phyloP scores from a whole-genome alignment of 2,329 filamentous ascomycete genomes.

The Diaporthe vexans region DNA sequence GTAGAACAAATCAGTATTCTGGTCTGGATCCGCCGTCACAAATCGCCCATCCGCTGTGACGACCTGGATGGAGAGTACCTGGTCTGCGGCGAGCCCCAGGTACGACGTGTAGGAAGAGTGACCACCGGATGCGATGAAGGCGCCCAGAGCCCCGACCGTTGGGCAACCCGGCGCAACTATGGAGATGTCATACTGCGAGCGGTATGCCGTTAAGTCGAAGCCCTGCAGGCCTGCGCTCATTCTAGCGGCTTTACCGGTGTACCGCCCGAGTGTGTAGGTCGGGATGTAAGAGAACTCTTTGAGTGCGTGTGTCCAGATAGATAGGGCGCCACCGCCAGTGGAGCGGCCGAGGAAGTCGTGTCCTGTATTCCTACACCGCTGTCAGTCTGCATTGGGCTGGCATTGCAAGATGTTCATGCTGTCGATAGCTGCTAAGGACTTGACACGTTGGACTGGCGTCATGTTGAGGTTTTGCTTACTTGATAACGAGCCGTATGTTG shows the following conservation, averaged over 20 bases:
- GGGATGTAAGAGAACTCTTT: constrained; percentile 48
- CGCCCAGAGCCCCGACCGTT: constrained; percentile 55
- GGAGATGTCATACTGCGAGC: constrained; percentile 48
- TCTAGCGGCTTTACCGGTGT: constrained; percentile 53
- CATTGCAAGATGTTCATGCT: not conserved
- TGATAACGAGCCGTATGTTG: constrained; percentile 64
- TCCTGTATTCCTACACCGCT: constrained; percentile 58
- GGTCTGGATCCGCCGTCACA: constrained; percentile 49
- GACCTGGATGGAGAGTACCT: constrained; percentile 54
- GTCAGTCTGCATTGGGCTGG: not conserved
- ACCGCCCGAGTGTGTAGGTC: constrained; percentile 36
- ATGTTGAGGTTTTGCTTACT: not conserved
- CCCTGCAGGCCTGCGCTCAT: constrained; percentile 55
- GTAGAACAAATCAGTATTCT: constrained; percentile 58
- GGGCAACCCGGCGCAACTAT: constrained; percentile 58
- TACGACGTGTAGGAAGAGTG: constrained; percentile 61
- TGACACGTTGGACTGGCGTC: not conserved
- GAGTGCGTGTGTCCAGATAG: constrained; percentile 68
- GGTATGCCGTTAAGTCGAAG: constrained; percentile 50
- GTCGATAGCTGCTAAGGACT: not conserved
- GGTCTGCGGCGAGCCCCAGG: constrained; percentile 66
- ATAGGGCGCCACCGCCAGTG: constrained; percentile 48
- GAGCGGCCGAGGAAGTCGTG: constrained; percentile 65
- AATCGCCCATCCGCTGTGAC: constrained; percentile 54
- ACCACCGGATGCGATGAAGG: constrained; percentile 66